phyloP scores from a whole-genome alignment of 192 early-diverging fungal genomes.

The Coemansia sp. region DNA sequence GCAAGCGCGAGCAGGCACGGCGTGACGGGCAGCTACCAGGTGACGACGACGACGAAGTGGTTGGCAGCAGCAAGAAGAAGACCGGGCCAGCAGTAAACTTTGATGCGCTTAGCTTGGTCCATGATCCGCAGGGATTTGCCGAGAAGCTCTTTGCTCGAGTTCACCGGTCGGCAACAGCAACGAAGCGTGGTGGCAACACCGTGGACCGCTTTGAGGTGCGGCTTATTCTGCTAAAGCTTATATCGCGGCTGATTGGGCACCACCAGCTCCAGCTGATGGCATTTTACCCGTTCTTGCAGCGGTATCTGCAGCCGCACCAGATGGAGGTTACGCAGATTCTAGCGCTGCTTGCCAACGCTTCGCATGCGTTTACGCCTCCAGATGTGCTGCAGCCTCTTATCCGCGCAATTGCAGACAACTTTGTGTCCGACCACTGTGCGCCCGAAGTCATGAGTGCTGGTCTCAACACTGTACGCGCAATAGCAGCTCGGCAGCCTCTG shows the following conservation, averaged over 20 bases:
- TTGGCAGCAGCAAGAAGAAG: conserved; percentile 57
- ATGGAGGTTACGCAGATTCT: conserved; percentile 90
- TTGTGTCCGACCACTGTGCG: conserved; percentile 88
- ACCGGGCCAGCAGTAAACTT: conserved; percentile 82
- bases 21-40: conserved; percentile 53
- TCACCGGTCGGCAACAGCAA: conserved; percentile 46
- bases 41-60: conserved; percentile 22
- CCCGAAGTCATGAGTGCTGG: conserved; percentile 95
- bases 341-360: conserved; percentile 85
- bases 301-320: conserved; percentile 95
- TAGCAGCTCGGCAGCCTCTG: conserved; percentile 84
- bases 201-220: conserved; percentile 89
- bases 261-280: conserved; percentile 88
- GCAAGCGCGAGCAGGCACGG: conserved; percentile 49
- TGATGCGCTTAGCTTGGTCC: conserved; percentile 88
- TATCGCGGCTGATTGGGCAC: conserved; percentile 90
- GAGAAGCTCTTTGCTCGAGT: conserved; percentile 92
- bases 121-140: conserved; percentile 96
- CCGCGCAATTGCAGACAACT: conserved; percentile 92
- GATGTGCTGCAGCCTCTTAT: conserved; percentile 85
- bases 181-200: conserved; percentile 56
- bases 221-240: conserved; percentile 88
- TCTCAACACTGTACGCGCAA: conserved; percentile 81
- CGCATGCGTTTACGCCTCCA: conserved; percentile 91
- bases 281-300: conserved; percentile 92